These are phyloP conservation scores for Pseudopyrenochaeta lycopersici DNA, from an alignment of 2,329 filamentous ascomycete species.

Conservation along the genomic window DNA sequence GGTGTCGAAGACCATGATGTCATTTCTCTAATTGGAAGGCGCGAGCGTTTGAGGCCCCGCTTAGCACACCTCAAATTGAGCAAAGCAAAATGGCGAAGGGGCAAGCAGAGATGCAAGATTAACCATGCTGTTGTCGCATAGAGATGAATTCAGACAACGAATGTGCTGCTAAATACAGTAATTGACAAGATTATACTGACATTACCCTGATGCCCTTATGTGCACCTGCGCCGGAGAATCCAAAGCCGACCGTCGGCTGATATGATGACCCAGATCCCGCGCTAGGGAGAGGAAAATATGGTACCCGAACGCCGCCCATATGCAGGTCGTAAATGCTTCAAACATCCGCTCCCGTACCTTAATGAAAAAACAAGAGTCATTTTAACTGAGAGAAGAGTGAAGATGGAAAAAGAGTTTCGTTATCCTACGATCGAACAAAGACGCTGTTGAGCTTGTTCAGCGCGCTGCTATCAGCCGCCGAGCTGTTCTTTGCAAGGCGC, in stretches of 20 bases:
- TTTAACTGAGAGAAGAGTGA: constrained; percentile 1
- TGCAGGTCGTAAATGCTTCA: constrained; percentile 37
- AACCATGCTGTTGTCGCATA: neutral
- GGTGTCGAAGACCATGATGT: neutral
- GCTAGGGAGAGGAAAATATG: constrained; percentile 1
- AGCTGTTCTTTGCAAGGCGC: constrained; percentile 43
- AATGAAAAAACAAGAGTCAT: constrained; percentile 3
- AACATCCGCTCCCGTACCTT: constrained; percentile 5
- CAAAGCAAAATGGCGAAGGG: neutral
- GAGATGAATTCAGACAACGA: neutral
- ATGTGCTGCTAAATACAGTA: neutral
- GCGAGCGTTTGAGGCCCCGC: neutral
- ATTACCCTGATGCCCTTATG: neutral
- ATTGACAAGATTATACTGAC: neutral
- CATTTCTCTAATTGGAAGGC: neutral
- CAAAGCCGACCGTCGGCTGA: neutral
- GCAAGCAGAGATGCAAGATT: neutral
- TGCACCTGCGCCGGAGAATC: neutral
- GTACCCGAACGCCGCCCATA: constrained; percentile 36
- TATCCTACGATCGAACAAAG: constrained; percentile 37
- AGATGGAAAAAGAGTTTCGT: neutral
- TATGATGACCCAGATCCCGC: neutral
- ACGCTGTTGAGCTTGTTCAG: constrained; percentile 47
- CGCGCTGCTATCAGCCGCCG: constrained; percentile 39
- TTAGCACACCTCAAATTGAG: neutral